Base-by-base conservation (phyloP, 2,329 filamentous ascomycete genomes). In the Neoarthrinium moseri region DNA sequence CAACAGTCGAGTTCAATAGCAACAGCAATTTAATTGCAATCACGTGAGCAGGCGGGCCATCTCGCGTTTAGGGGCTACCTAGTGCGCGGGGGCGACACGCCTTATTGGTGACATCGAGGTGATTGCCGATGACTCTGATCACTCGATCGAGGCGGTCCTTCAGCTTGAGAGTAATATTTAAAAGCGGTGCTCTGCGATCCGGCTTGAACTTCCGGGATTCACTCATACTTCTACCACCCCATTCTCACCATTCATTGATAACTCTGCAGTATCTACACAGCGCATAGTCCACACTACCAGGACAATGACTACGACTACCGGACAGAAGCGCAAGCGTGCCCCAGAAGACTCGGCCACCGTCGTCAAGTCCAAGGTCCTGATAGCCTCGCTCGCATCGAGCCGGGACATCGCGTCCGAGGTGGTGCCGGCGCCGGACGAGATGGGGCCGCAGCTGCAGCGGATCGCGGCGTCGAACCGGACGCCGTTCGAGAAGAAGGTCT, bases 401-500 rank as follows among this genome's bases (percentile, higher is more conserved):
- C 46, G 46, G 12, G 45, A 45, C 42, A 45, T 47, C 13, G 26
- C 38, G 6, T 30, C 46, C 23, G 17, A 39, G 12, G 23, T 35
- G 3, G 11, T 49, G 18, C 37, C 49, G 11, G 42, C 22, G 0
- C 50, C 49, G 0, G 54, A 50, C 46, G 58, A 62, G 30, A 71
- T 70, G 67, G 56, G 59, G 10, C 45, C 60, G 1, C 70, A 74
- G 48, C 69, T 78, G 3, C 54, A 59, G 22, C 72, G 68, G 52
- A 79, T 80, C 53, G 67, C 68, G 6, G 51, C 61, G 13, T 72
- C 70, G 17, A 51, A 53, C 21, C 67, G 71, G 51, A 81, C 80
- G 1, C 56, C 71, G 5, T 84, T 81, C 57, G 79, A 84, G 62
- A 80, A 82, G 63, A 67, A 68, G 48, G 80, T 95, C 51, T 92